These are phyloP conservation scores for Arctostaphylos glauca DNA, from an alignment of 148 eudicot genomes.

Conservation along the genomic window DNA sequence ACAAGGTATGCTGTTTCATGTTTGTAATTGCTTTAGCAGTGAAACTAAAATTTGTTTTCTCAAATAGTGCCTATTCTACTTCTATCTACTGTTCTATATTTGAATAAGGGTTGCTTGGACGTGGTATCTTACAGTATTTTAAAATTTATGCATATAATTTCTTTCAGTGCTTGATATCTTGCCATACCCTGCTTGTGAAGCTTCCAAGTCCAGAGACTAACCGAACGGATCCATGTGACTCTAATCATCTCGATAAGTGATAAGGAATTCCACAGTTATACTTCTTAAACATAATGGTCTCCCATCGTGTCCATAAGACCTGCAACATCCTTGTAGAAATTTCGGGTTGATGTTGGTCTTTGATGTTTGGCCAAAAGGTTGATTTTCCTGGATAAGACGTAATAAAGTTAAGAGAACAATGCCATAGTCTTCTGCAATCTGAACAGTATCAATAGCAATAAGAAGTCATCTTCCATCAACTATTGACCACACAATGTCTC, in stretches of 20 bases:
- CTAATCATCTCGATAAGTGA: neutral
- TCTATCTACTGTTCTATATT: neutral
- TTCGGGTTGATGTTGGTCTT: neutral
- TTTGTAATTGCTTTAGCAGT: neutral
- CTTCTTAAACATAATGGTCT: neutral
- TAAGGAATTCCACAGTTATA: neutral
- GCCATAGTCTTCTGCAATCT: neutral
- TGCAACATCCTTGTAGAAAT: neutral
- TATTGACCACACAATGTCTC: neutral
- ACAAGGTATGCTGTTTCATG: slow-evolving; percentile 54
- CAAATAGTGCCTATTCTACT: neutral
- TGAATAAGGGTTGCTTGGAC: neutral
- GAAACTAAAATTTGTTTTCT: neutral
- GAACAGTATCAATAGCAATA: neutral
- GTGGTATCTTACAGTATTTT: neutral
- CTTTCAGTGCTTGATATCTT: neutral
- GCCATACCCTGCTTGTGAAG: neutral
- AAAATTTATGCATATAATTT: neutral
- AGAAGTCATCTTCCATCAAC: neutral
- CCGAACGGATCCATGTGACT: neutral
- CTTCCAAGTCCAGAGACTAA: neutral
- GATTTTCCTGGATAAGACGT: neutral
- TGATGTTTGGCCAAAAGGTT: neutral
- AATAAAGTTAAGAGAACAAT: too few relatives aligned
- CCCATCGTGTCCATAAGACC: neutral